phyloP scores from a whole-genome alignment of 306 rosid genomes.

The Vigna radiata region DNA sequence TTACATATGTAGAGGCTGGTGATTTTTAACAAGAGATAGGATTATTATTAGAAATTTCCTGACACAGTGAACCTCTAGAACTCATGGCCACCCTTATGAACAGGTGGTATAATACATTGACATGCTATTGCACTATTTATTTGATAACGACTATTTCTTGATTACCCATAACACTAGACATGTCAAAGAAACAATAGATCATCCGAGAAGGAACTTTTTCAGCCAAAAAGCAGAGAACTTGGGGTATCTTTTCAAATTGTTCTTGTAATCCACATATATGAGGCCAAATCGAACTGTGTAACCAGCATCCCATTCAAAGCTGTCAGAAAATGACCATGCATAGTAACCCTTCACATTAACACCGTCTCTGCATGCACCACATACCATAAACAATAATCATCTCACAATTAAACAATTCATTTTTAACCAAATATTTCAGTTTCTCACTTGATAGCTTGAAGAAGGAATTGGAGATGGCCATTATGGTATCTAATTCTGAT shows the following conservation, averaged over 20 bases:
- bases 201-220: not conserved
- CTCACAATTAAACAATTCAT: not conserved
- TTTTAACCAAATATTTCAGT: not conserved
- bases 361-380: not conserved
- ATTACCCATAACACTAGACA: not conserved
- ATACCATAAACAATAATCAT: not conserved
- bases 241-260: not conserved
- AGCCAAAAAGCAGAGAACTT: constrained; percentile 11
- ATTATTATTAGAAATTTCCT: not conserved
- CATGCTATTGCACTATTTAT: not conserved
- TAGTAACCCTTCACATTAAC: not conserved
- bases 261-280: constrained; percentile 2
- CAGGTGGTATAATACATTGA: not conserved
- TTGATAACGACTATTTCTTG: not conserved
- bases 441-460: constrained; percentile 61
- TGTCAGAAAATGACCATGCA: constrained; percentile 9
- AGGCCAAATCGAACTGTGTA: constrained; percentile 8
- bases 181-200: constrained; percentile 1
- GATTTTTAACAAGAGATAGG: not conserved
- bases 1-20: too few species aligned
- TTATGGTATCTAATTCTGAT: constrained; percentile 55
- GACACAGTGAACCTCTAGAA: not conserved
- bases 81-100: not conserved
- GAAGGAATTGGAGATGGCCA: constrained; percentile 56
- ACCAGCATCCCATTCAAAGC: constrained; percentile 24